These are phyloP conservation scores for Lentinula edodes DNA, from an alignment of 768 basidiomycete species.

Conservation along the genomic window DNA sequence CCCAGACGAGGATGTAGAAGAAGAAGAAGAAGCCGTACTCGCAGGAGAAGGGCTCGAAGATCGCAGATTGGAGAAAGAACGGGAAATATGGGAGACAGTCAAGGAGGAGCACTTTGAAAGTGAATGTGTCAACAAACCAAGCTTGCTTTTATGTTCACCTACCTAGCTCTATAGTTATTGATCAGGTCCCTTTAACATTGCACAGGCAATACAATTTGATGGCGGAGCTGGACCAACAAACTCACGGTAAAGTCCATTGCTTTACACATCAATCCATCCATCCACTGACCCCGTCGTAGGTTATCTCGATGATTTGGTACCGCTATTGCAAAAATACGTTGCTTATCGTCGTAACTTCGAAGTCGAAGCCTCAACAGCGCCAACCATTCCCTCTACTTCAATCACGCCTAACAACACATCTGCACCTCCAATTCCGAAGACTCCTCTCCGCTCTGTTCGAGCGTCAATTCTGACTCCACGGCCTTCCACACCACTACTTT, in stretches of 20 bases:
- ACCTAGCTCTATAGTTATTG: constrained; percentile 46
- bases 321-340: constrained; percentile 45
- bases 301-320: constrained; percentile 34
- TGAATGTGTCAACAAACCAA: constrained; percentile 18
- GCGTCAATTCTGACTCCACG: background rate
- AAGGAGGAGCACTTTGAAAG: constrained; percentile 80
- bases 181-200: constrained; percentile 72
- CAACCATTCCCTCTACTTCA: background rate
- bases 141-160: background rate
- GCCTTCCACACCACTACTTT: constrained; percentile 9
- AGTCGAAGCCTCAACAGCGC: background rate
- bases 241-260: constrained; percentile 35
- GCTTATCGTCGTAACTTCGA: constrained; percentile 6
- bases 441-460: background rate
- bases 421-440: background rate
- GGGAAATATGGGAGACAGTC: constrained; percentile 67
- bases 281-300: constrained; percentile 16
- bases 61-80: constrained; percentile 41
- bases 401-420: background rate
- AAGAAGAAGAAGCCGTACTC: background rate
- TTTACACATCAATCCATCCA: background rate
- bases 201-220: constrained; percentile 67
- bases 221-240: constrained; percentile 67
- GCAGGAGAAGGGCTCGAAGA: constrained; percentile 18
- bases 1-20: background rate